Evolutionary conservation across 2,329 filamentous ascomycete species (phyloP).

Genomic region (Parastagonospora avenae): DNA sequence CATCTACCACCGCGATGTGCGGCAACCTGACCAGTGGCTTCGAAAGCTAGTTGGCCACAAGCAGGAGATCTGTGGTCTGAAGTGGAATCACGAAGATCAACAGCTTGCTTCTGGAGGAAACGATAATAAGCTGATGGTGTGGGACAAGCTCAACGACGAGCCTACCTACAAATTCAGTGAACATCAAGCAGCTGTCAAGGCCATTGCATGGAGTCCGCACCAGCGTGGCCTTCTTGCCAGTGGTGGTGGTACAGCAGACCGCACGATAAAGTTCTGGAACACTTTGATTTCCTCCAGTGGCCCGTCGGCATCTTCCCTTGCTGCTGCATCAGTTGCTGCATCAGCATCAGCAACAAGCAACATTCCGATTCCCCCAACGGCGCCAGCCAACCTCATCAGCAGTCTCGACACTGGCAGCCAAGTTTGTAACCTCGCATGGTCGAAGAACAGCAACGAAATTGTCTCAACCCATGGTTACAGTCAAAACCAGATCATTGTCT

Average conservation of each 20-base stretch:
- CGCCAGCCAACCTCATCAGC: conserved; percentile 60
- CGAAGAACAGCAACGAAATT: conserved; percentile 95
- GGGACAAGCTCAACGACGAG: conserved; percentile 93
- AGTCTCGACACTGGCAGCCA: conserved; percentile 97
- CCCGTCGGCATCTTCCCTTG: conserved; percentile 48
- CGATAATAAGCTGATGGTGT: conserved; percentile 98
- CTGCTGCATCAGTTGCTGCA: conserved; percentile 43
- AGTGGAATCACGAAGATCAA: conserved; percentile 96
- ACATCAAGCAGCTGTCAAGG: conserved; percentile 95
- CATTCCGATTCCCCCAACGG: conserved; percentile 37
- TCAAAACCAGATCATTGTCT: conserved; percentile 98
- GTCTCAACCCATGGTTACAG: conserved; percentile 97
- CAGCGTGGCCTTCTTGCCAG: conserved; percentile 93
- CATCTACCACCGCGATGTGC: conserved; percentile 95
- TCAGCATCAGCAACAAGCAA: conserved; percentile 39
- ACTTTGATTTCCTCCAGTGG: conserved; percentile 74
- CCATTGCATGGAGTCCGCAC: conserved; percentile 96
- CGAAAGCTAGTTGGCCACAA: conserved; percentile 91
- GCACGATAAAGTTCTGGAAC: conserved; percentile 98
- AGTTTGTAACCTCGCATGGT: conserved; percentile 98
- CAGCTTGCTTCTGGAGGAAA: conserved; percentile 96
- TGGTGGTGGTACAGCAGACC: conserved; percentile 92
- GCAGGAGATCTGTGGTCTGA: conserved; percentile 94
- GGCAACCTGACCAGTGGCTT: conserved; percentile 88
- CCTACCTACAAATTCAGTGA: conserved; percentile 94